Conservation (phyloP, 2,329 filamentous ascomycete species). For the Pseudogymnoascus sp. region DNA sequence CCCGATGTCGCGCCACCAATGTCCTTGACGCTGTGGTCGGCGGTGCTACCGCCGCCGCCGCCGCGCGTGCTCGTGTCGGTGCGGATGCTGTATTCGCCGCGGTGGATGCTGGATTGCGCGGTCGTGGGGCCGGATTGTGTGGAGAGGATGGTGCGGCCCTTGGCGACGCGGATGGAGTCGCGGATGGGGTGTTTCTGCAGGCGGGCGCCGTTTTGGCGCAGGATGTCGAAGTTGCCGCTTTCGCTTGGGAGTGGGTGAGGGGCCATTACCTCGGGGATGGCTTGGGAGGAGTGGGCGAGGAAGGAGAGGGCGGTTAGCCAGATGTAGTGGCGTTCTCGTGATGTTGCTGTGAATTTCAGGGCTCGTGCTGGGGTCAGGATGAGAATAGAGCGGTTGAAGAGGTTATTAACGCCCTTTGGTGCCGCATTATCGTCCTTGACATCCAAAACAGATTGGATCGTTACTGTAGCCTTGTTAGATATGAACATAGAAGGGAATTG, state of each 20-base stretch:
- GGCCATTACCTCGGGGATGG: constrained; percentile 63
- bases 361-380: constrained; percentile 90
- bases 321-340: constrained; percentile 79
- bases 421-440: constrained; percentile 88
- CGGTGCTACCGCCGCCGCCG: not conserved
- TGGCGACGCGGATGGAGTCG: constrained; percentile 84
- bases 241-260: constrained; percentile 46
- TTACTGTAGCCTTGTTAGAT: constrained; percentile 48
- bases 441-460: constrained; percentile 91
- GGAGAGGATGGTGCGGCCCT: constrained; percentile 49
- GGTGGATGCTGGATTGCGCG: constrained; percentile 23
- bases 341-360: constrained; percentile 84
- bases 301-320: constrained; percentile 95
- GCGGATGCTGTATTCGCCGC: constrained; percentile 24
- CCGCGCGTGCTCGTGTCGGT: constrained; percentile 5
- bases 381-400: constrained; percentile 90
- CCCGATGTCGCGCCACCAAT: constrained; percentile 4
- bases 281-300: constrained; percentile 79
- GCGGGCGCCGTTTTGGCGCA: constrained; percentile 27
- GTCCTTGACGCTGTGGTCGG: constrained; percentile 11
- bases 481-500: constrained; percentile 11
- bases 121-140: constrained; percentile 32
- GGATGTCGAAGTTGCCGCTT: constrained; percentile 39
- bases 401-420: constrained; percentile 57
- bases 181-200: constrained; percentile 48